Conservation (phyloP, 2,329 filamentous ascomycete species). For the Diatrype stigma region DNA sequence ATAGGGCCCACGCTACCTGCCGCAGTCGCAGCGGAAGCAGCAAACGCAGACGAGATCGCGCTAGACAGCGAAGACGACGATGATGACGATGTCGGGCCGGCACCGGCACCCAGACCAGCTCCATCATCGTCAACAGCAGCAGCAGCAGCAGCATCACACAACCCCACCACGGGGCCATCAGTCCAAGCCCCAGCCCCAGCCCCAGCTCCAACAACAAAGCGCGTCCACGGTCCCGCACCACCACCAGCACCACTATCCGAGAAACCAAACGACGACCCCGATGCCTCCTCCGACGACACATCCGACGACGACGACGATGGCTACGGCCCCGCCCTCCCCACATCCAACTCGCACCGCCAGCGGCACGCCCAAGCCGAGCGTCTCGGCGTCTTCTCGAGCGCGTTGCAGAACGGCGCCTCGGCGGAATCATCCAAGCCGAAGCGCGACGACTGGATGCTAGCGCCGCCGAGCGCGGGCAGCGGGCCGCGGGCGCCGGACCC, state of each 20-base stretch:
- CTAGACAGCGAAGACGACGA: conserved; percentile 38
- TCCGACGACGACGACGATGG: conserved; percentile 43
- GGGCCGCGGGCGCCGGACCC: conserved; percentile 67
- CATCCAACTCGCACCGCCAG: conserved; percentile 29
- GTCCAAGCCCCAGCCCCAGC: conserved; percentile 3
- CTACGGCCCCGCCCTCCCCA: conserved; percentile 58
- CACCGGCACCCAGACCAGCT: conserved; percentile 12
- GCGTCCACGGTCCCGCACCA: conserved; percentile 38
- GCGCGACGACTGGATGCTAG: conserved; percentile 83
- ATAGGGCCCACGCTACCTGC: conserved; percentile 14
- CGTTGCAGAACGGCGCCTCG: conserved; percentile 9
- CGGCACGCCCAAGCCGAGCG: conserved; percentile 18
- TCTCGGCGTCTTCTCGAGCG: conserved; percentile 28
- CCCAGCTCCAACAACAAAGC: conserved; percentile 16
- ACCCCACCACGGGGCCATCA: neutral
- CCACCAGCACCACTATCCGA: conserved; percentile 38
- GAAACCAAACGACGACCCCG: conserved; percentile 25
- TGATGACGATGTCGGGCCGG: conserved; percentile 29
- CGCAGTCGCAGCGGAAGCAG: neutral
- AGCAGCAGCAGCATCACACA: conserved; percentile 11
- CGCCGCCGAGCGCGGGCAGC: conserved; percentile 55
- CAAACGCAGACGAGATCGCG: conserved; percentile 45
- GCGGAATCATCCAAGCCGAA: conserved; percentile 40
- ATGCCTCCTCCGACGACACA: conserved; percentile 26
- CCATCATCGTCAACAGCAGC: conserved; percentile 13